phyloP scores from a whole-genome alignment of 2,329 filamentous ascomycete species.

The Akanthomyces uredinophilus region DNA sequence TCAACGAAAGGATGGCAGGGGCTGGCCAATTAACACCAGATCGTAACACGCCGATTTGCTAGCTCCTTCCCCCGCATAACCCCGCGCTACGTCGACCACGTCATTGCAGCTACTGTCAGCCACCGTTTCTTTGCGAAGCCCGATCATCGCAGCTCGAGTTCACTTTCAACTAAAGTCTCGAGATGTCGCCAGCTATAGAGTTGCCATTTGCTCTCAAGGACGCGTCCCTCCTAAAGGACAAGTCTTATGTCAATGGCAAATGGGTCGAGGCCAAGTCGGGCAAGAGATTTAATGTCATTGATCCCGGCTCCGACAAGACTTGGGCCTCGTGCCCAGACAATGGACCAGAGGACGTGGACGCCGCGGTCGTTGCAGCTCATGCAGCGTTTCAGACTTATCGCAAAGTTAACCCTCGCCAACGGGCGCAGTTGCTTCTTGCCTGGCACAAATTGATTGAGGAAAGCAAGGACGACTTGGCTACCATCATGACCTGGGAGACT shows the following conservation, averaged over 20 bases:
- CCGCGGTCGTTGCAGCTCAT: slow-evolving; percentile 32
- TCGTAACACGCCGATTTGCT: background rate
- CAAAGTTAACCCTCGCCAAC: slow-evolving; percentile 31
- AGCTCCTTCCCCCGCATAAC: slow-evolving; percentile 2
- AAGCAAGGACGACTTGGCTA: slow-evolving; percentile 34
- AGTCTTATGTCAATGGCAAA: slow-evolving; percentile 46
- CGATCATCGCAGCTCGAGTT: background rate
- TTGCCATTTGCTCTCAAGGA: slow-evolving; percentile 42
- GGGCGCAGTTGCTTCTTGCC: slow-evolving; percentile 30
- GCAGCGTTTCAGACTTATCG: slow-evolving; percentile 34
- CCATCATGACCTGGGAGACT: slow-evolving; percentile 42
- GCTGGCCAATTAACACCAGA: background rate
- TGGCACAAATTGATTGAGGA: slow-evolving; percentile 34
- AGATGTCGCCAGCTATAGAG: slow-evolving; percentile 9
- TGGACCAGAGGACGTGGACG: slow-evolving; percentile 34
- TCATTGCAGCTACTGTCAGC: background rate
- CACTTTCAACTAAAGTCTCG: background rate
- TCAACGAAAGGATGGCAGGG: no score
- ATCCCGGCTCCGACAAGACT: slow-evolving; percentile 45
- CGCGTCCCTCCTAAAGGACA: slow-evolving; percentile 41
- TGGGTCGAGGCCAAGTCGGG: slow-evolving; percentile 41
- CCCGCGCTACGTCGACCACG: background rate
- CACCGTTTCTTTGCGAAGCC: background rate
- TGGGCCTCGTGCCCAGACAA: slow-evolving; percentile 49
- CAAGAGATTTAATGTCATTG: slow-evolving; percentile 46